Evolutionary conservation across 441 rosid genomes (phyloP).

Genomic region (Adansonia madagascariensis): DNA sequence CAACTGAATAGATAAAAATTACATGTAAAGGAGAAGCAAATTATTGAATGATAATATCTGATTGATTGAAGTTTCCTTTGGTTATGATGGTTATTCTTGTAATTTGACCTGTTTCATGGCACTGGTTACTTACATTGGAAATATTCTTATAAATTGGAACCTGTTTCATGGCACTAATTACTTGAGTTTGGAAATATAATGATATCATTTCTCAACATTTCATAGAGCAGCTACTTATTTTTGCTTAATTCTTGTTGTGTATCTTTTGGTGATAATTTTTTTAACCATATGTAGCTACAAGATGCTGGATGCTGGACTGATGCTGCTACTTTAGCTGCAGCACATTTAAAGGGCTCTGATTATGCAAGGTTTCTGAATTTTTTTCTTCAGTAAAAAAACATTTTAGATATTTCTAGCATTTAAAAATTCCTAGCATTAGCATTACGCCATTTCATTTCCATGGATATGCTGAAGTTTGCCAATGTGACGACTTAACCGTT

Average conservation of each 20-base stretch:
- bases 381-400: not conserved
- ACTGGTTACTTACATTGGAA: not conserved
- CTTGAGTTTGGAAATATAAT: not conserved
- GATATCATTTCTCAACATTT: not conserved
- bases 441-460: not conserved
- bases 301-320: conserved; percentile 99
- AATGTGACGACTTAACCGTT: not conserved
- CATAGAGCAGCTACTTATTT: not conserved
- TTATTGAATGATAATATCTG: not conserved
- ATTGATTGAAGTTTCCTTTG: not conserved
- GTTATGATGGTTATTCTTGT: not conserved
- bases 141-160: not conserved
- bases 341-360: conserved; percentile 94
- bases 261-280: conserved; percentile 10
- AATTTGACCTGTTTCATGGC: not conserved
- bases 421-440: conserved; percentile 1
- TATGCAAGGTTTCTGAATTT: conserved; percentile 73
- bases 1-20: not conserved
- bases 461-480: conserved; percentile 8
- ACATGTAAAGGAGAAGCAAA: not conserved
- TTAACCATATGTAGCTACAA: conserved; percentile 69
- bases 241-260: conserved; percentile 19
- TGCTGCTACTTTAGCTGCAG: conserved; percentile 97
- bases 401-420: not conserved
- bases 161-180: not conserved